Percentiles rank a stretch among this genome's conserved stretches.
These are phyloP conservation scores for Panicum hallii DNA, from an alignment of 202 grass and related monocot genomes.

Conservation along the genomic window DNA sequence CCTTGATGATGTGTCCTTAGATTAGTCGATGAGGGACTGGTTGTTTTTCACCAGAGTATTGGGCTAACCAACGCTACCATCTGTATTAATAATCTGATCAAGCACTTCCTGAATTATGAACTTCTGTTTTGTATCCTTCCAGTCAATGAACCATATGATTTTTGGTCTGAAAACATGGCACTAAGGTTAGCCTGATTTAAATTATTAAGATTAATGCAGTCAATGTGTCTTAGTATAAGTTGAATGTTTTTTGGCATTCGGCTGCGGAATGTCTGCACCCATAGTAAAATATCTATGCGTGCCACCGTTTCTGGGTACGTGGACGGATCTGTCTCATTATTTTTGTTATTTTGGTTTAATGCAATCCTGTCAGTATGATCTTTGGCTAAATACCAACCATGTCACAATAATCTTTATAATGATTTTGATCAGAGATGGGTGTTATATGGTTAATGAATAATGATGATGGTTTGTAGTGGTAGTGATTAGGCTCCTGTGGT, in stretches of 20 bases:
- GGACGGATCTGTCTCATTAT: not conserved
- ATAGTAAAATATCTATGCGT: not conserved
- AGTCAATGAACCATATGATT: not conserved
- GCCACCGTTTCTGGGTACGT: no score
- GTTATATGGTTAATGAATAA: not conserved
- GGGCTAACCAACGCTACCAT: not conserved
- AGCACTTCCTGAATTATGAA: not conserved
- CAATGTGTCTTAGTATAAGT: not conserved
- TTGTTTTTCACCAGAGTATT: not conserved
- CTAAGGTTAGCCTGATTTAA: not conserved
- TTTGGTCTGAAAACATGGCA: not conserved
- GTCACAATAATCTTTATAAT: not conserved
- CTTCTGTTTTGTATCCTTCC: not conserved
- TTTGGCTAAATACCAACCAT: not conserved
- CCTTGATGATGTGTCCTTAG: not conserved
- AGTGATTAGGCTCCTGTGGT: not conserved
- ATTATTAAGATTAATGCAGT: not conserved
- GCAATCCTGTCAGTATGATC: no score
- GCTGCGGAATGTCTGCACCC: no score
- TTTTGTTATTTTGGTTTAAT: not conserved
- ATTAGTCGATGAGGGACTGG: not conserved
- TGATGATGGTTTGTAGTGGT: not conserved
- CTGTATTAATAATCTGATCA: not conserved
- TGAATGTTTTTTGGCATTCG: not conserved
- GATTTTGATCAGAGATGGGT: not conserved